These are phyloP conservation scores for Yamadazyma philogaea DNA, from an alignment of 805 yeast genomes.

Conservation along the genomic window DNA sequence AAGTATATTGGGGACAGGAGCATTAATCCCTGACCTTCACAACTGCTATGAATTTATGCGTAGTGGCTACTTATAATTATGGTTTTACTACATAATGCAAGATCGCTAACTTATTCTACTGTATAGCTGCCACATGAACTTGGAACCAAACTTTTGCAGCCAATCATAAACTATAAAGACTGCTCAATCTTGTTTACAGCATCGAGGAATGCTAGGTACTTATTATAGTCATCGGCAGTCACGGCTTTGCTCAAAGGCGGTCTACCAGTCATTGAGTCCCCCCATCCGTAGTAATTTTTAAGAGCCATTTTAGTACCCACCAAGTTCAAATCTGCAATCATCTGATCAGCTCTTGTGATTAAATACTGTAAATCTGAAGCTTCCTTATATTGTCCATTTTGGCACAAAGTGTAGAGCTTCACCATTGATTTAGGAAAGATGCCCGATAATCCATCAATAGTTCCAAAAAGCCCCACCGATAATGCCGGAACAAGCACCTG, in stretches of 20 bases:
- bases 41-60: too few species aligned
- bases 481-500: constrained; percentile 24
- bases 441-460: constrained; percentile 25
- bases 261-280: constrained; percentile 25
- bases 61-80: too few species aligned
- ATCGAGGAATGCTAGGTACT: constrained; percentile 15
- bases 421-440: constrained; percentile 23
- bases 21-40: too few species aligned
- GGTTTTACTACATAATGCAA: too few species aligned
- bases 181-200: constrained; percentile 15
- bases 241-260: constrained; percentile 24
- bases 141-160: neutral
- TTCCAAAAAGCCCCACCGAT: constrained; percentile 21
- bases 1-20: too few species aligned
- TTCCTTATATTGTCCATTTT: constrained; percentile 16
- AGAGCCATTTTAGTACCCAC: constrained; percentile 29
- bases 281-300: constrained; percentile 21
- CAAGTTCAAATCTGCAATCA: constrained; percentile 27
- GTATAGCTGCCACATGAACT: too few species aligned
- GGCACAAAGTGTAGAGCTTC: constrained; percentile 14
- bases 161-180: constrained; percentile 8
- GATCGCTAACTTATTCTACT: too few species aligned
- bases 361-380: constrained; percentile 20
- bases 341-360: constrained; percentile 22
- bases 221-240: constrained; percentile 10